A percentile compares a stretch with the other conserved stretches of the same genome.
Conservation (phyloP, 768 basidiomycete genomes). For the Kondoa malvinella region DNA sequence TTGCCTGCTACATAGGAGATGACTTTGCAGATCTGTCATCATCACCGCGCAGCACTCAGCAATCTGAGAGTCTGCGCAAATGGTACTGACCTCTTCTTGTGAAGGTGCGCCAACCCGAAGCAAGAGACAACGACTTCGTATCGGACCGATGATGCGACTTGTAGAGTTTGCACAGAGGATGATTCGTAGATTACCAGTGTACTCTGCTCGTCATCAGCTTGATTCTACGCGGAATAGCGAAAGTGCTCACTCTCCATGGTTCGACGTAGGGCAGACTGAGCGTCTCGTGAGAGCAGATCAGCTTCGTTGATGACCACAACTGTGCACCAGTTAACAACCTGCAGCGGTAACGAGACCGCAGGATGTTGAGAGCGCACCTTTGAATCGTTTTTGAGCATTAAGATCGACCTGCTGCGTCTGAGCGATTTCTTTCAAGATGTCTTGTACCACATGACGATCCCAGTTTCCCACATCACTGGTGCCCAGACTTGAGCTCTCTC, state of each 20-base stretch:
- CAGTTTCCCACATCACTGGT: conserved; percentile 88
- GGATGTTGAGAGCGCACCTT: conserved; percentile 42
- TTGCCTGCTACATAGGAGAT: conserved; percentile 61
- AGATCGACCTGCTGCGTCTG: conserved; percentile 97
- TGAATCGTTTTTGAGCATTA: conserved; percentile 86
- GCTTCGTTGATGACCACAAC: conserved; percentile 99
- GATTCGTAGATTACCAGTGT: conserved; percentile 92
- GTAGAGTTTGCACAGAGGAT: conserved; percentile 94
- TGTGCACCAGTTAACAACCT: conserved; percentile 32
- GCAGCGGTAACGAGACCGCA: neutral
- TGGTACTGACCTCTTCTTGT: conserved; percentile 47
- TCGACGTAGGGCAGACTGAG: conserved; percentile 84
- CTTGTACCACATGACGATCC: conserved; percentile 87
- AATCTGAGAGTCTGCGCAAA: conserved; percentile 7
- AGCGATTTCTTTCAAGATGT: conserved; percentile 92
- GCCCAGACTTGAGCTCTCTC: neutral
- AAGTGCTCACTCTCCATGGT: conserved; percentile 64
- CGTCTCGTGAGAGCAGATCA: conserved; percentile 82
- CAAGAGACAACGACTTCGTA: conserved; percentile 83
- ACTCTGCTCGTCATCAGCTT: too few relatives aligned
- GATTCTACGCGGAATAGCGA: too few relatives aligned
- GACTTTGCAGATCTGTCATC: conserved; percentile 55
- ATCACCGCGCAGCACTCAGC: too few relatives aligned
- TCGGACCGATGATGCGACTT: conserved; percentile 85
- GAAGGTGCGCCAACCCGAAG: conserved; percentile 81